Evolutionary conservation across 176 grass and related monocot genomes (phyloP).

Genomic region (Thinopyrum elongatum): DNA sequence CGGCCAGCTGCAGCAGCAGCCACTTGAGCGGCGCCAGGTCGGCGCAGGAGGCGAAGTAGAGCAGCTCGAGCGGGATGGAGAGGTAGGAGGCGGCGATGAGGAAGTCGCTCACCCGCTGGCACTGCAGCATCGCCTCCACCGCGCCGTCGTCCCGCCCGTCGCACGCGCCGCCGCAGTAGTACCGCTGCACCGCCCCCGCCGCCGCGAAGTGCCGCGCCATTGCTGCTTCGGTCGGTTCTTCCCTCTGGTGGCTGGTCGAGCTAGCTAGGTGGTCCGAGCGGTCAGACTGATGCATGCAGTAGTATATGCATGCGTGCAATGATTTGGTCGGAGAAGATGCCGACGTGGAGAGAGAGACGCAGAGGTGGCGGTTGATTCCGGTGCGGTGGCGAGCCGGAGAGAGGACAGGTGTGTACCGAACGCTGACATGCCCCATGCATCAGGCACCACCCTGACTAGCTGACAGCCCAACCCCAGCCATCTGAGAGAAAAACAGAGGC

Average conservation of each 20-base stretch:
- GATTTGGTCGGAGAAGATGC: neutral
- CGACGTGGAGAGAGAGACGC: neutral
- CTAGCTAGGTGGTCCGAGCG: neutral
- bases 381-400: neutral
- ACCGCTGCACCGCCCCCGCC: neutral
- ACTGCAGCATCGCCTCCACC: slow-evolving; percentile 40
- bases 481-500: neutral
- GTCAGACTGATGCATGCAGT: neutral
- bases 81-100: slow-evolving; percentile 43
- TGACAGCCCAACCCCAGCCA: neutral
- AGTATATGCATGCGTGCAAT: neutral
- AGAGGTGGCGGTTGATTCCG: neutral
- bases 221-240: neutral
- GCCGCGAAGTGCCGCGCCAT: slow-evolving; percentile 7
- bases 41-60: slow-evolving; percentile 45
- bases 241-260: neutral
- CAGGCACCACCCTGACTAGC: neutral
- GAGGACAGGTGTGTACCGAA: neutral
- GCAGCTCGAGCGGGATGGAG: slow-evolving; percentile 46
- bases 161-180: slow-evolving; percentile 6
- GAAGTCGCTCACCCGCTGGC: slow-evolving; percentile 49
- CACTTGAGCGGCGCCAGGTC: slow-evolving; percentile 32
- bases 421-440: neutral
- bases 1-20: slow-evolving; percentile 46
- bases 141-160: slow-evolving; percentile 7